Conservation (phyloP, 192 early-diverging fungal genomes). For the Linnemannia zychae region DNA sequence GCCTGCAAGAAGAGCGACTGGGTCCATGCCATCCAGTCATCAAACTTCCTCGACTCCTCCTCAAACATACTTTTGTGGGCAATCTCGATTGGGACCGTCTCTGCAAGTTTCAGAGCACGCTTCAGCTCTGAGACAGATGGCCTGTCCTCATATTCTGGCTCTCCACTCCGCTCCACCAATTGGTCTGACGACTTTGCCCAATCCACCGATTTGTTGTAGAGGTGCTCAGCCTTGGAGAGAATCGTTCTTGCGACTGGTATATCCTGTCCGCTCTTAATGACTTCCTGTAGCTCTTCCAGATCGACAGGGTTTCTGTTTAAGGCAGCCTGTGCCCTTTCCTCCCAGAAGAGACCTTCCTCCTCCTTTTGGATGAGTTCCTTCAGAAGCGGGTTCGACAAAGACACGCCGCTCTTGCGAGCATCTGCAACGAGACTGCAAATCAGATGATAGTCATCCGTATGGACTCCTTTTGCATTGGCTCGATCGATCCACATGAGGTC, state of each 20-base stretch:
- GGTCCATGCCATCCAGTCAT: constrained; percentile 27
- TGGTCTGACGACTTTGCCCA: constrained; percentile 33
- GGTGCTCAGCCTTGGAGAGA: constrained; percentile 38
- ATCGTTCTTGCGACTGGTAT: constrained; percentile 37
- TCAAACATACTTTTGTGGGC: constrained; percentile 39
- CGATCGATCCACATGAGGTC: constrained; percentile 59
- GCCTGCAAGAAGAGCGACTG: constrained; percentile 24
- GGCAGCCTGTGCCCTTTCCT: constrained; percentile 20
- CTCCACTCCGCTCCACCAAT: constrained; percentile 22
- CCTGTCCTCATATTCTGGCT: constrained; percentile 41
- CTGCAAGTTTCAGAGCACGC: constrained; percentile 27
- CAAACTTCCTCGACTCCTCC: constrained; percentile 27
- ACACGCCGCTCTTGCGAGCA: constrained; percentile 51
- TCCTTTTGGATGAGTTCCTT: constrained; percentile 39
- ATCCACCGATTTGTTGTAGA: constrained; percentile 41
- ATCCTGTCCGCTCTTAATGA: constrained; percentile 43
- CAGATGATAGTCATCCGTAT: constrained; percentile 38
- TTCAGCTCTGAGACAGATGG: constrained; percentile 49
- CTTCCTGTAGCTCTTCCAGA: constrained; percentile 44
- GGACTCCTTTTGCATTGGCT: constrained; percentile 22
- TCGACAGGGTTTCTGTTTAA: constrained; percentile 43
- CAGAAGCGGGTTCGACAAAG: constrained; percentile 48
- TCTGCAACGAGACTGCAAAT: constrained; percentile 51
- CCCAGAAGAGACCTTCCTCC: constrained; percentile 38
- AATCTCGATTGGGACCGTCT: constrained; percentile 23